A percentile compares a stretch with the other conserved stretches of the same genome.
Evolutionary conservation across 1,284 basidiomycete species (phyloP).

Genomic region (Takashimella koratensis): DNA sequence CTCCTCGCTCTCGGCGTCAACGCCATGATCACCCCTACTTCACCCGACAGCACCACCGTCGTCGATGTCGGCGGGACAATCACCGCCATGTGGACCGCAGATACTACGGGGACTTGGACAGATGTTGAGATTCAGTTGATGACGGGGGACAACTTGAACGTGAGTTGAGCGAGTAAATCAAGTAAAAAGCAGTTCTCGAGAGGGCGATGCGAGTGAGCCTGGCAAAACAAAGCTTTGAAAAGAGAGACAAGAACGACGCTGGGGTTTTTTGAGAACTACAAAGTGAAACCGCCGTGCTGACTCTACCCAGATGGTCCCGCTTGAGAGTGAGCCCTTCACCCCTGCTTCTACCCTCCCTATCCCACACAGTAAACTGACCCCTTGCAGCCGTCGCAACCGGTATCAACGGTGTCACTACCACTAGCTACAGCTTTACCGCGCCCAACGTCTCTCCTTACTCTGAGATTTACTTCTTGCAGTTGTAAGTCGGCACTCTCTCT

Average conservation of each 20-base stretch:
- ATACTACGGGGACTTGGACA: constrained; percentile 47
- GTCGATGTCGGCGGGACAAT: constrained; percentile 38
- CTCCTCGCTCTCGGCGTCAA: not conserved
- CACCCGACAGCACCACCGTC: constrained; percentile 38
- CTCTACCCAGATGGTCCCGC: constrained; percentile 34
- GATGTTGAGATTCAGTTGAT: constrained; percentile 45
- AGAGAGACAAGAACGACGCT: no score
- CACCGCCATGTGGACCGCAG: constrained; percentile 42
- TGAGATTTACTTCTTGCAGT: constrained; percentile 51
- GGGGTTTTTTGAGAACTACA: no score
- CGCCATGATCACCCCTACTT: constrained; percentile 45
- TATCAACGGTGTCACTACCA: constrained; percentile 38
- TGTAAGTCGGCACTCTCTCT: constrained; percentile 23
- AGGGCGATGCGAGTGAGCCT: no score
- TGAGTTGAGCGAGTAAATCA: no score
- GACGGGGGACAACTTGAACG: constrained; percentile 43
- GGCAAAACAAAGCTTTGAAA: no score
- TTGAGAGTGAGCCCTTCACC: constrained; percentile 17
- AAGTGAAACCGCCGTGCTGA: not conserved
- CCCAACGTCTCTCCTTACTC: constrained; percentile 48
- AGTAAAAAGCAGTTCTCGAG: no score
- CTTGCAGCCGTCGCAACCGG: constrained; percentile 31
- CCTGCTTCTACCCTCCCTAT: constrained; percentile 6
- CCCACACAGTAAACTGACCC: not conserved
- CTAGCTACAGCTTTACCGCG: constrained; percentile 22